phyloP scores from a whole-genome alignment of 2,329 filamentous ascomycete species.

The Escovopsis sp. region DNA sequence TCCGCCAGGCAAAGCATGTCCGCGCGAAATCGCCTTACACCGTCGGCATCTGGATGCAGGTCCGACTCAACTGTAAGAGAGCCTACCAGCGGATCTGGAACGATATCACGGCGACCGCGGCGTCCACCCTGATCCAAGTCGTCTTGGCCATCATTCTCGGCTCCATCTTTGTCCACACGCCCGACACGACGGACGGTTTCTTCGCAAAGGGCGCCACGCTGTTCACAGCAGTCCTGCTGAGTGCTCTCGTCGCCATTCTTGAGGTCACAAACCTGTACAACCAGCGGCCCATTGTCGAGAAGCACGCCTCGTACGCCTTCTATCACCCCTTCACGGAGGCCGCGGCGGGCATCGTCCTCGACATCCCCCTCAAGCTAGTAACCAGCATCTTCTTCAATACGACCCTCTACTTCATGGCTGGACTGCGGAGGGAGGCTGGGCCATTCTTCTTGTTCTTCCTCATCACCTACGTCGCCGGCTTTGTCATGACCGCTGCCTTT shows the following conservation, averaged over 20 bases:
- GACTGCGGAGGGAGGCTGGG: conserved; percentile 40
- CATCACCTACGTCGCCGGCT: conserved; percentile 50
- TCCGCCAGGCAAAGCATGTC: conserved; percentile 36
- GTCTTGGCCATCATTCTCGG: conserved; percentile 47
- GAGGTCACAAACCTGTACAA: conserved; percentile 34
- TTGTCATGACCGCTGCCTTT: conserved; percentile 67
- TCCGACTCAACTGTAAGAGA: conserved; percentile 34
- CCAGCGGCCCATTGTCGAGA: conserved; percentile 33
- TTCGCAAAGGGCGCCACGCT: conserved; percentile 39
- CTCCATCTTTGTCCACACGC: conserved; percentile 41
- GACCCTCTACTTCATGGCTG: conserved; percentile 42
- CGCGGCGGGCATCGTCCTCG: conserved; percentile 36
- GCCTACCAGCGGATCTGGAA: conserved; percentile 38
- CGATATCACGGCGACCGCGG: conserved; percentile 33
- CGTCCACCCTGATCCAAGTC: conserved; percentile 31
- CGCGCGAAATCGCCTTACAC: conserved; percentile 42
- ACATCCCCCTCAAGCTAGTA: conserved; percentile 43
- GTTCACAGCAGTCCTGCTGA: conserved; percentile 47
- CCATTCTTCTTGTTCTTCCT: conserved; percentile 67
- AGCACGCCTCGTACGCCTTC: conserved; percentile 33
- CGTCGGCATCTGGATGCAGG: conserved; percentile 40
- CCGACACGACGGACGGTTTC: conserved; percentile 35
- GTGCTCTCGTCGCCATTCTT: conserved; percentile 40
- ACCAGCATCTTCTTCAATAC: conserved; percentile 37
- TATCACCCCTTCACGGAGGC: conserved; percentile 40